Evolutionary conservation across 2,329 filamentous ascomycete genomes (phyloP).

Genomic region (Claviceps pazoutovae): DNA sequence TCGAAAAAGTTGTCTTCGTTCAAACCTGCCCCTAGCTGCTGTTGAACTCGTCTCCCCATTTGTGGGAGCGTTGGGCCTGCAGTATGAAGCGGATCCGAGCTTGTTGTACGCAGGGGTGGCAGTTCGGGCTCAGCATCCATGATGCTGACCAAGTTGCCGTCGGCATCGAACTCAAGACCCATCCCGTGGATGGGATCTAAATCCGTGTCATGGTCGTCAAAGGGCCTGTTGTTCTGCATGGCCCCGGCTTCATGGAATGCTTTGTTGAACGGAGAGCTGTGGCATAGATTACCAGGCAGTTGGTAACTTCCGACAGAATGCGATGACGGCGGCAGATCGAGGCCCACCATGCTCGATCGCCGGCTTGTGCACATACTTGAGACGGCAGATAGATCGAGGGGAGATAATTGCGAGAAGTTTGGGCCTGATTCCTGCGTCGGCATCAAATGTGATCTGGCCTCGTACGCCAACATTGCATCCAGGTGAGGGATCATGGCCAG

Average conservation of each 20-base stretch:
- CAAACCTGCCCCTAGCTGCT: not conserved
- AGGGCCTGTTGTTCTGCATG: conserved; percentile 17
- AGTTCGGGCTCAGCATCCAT: conserved; percentile 30
- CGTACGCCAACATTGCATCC: conserved; percentile 21
- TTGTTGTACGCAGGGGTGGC: conserved; percentile 19
- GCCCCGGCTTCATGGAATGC: conserved; percentile 8
- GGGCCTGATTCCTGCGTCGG: conserved; percentile 24
- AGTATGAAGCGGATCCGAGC: conserved; percentile 2
- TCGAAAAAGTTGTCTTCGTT: conserved; percentile 15
- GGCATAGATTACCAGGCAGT: conserved; percentile 21
- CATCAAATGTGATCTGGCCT: conserved; percentile 18
- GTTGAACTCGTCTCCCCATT: not conserved
- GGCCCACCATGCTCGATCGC: conserved; percentile 14
- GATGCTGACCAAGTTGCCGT: conserved; percentile 34
- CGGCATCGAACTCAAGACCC: conserved; percentile 34
- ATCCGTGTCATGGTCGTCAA: conserved; percentile 26
- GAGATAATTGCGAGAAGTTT: conserved; percentile 32
- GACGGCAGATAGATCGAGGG: conserved; percentile 16
- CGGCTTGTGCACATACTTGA: conserved; percentile 17
- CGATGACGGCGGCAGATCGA: conserved; percentile 22
- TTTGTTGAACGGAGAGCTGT: conserved; percentile 17
- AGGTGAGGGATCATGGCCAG: conserved; percentile 18
- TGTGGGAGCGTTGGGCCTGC: not conserved
- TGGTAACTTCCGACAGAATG: conserved; percentile 18
- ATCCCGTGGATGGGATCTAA: conserved; percentile 25